A percentile compares a stretch with the other conserved stretches of the same genome.
These are phyloP conservation scores for Marsdenia floribunda DNA, from an alignment of 257 asterid species.

Conservation along the genomic window DNA sequence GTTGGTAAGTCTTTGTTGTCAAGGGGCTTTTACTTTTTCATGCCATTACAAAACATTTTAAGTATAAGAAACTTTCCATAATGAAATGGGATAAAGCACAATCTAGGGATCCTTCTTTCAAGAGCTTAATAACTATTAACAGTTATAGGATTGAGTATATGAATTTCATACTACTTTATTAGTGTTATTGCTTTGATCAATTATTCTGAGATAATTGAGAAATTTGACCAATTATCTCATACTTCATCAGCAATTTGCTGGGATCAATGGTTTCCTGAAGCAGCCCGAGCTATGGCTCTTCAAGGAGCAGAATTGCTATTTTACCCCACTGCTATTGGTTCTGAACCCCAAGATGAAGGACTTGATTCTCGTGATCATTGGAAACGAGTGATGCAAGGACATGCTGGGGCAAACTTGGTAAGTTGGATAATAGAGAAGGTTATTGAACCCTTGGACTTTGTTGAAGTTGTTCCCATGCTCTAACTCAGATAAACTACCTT, in stretches of 20 bases:
- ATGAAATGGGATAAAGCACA: not conserved
- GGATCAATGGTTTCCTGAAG: conserved; percentile 99
- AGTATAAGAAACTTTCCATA: not conserved
- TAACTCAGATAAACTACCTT: too few species aligned
- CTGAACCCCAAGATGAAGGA: conserved; percentile 93
- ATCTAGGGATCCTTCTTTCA: not conserved
- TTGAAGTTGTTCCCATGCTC: not conserved
- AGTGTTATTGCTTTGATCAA: not conserved
- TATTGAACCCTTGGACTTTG: not conserved
- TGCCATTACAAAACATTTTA: not conserved
- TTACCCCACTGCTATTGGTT: conserved; percentile 97
- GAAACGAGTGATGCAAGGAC: conserved; percentile 98
- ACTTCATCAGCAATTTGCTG: conserved; percentile 78
- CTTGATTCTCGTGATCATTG: conserved; percentile 97
- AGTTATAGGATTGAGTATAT: not conserved
- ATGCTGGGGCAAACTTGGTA: conserved; percentile 94
- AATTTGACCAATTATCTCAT: conserved; percentile 1
- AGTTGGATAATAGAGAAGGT: conserved; percentile 16
- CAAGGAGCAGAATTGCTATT: conserved; percentile 94
- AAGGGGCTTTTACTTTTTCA: not conserved
- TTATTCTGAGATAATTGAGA: not conserved
- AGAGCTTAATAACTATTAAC: not conserved
- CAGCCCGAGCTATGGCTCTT: conserved; percentile 95
- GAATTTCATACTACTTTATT: conserved; percentile 2
- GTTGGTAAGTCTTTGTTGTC: conserved; percentile 56